Conservation (phyloP, 805 yeast genomes). For the Kuraishia ogatae region DNA sequence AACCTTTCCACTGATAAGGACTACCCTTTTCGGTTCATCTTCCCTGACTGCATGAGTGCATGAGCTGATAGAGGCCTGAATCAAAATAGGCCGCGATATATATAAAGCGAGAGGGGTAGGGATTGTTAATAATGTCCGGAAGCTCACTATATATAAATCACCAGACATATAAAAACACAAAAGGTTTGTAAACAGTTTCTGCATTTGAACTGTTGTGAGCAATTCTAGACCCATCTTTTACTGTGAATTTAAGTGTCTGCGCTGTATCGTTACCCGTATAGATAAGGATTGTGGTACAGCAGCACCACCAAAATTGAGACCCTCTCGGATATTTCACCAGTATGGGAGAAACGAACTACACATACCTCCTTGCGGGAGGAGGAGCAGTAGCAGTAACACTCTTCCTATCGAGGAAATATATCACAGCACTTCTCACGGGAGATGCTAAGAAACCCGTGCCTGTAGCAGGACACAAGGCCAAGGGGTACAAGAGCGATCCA, state of each 20-base stretch:
- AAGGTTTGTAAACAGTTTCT: no score
- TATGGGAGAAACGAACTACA: constrained; percentile 8
- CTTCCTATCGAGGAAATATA: constrained; percentile 11
- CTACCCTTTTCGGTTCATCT: not conserved
- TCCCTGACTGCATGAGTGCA: not conserved
- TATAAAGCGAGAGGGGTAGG: not conserved
- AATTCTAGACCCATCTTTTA: no score
- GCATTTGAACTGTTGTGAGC: no score
- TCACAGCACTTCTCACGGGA: constrained; percentile 3
- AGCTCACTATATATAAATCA: not conserved
- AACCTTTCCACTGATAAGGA: not conserved
- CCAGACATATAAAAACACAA: not conserved
- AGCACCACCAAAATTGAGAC: no score
- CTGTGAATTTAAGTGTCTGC: no score
- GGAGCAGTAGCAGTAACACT: constrained; percentile 13
- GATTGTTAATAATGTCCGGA: no score
- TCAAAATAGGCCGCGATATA: not conserved
- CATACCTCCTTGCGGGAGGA: constrained; percentile 15
- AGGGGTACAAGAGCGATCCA: constrained; percentile 13
- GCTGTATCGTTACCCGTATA: no score
- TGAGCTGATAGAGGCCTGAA: not conserved
- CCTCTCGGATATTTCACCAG: not conserved
- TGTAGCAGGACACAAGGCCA: constrained; percentile 5
- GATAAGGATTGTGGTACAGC: no score
- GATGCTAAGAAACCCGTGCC: constrained; percentile 1